Base-by-base conservation (phyloP, 208 protist species). In the Leptomonas pyrrhocoris region DNA sequence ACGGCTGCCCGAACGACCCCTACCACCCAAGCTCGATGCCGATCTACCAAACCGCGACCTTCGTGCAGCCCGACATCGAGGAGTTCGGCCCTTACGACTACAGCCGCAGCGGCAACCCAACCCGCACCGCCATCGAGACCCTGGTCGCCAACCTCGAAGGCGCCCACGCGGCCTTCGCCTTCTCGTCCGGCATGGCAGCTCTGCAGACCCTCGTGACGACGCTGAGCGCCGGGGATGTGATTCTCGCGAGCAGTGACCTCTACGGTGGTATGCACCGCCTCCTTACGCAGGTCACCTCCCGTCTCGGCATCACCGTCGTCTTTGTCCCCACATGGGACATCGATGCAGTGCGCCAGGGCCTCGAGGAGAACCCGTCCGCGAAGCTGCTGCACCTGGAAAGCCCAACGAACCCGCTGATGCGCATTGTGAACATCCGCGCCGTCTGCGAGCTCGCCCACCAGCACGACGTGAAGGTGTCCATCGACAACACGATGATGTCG, bases 401-500 rank as follows among this genome's bases (percentile, higher is more conserved):
- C 48, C 97, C 97, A 38, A 97, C 96, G 15, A 99, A 99, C 77
- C 97, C 97, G 49, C 92, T 95, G 5, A 89, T 98, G 68, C 94
- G 90, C 9, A 77, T 99, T 18, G 83, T 84, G 9, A 94, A 99
- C 66, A 95, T 99, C 70, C 68, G 66, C 55, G 83, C 66, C 27
- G 59, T 97, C 30, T 87, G 88, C 27, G 83, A 94, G 43, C 70
- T 94, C 15, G 93, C 93, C 27, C 81, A 98, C 50, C 42, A 56
- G 30, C 55, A 87, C 68, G 71, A 78, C 38, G 84, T 86, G 53
- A 70, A 98, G 54, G 71, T 98, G 0, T 90, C 95, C 18, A 96
- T 98, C 30, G 98, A 99, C 71, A 98, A 96, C 80, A 99, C 98
- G 11, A 99, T 99, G 80, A 94, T 98, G 87, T 97, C 96, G 12